These are phyloP conservation scores for Pichia inconspicua DNA, from an alignment of 1,139 yeast species.

Conservation along the genomic window DNA sequence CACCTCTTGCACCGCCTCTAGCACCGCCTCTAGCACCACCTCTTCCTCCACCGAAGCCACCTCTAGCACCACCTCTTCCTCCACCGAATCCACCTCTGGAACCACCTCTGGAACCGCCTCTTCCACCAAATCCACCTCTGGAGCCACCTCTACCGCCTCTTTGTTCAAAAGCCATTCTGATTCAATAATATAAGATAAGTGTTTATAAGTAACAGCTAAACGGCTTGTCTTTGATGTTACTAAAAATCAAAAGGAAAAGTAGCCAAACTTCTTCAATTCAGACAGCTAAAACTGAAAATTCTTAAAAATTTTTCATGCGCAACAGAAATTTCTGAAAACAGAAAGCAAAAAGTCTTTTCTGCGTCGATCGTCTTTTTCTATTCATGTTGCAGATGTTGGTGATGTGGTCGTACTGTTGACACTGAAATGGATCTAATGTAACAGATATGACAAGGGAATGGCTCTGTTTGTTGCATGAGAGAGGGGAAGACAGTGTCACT, in stretches of 20 bases:
- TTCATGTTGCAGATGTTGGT: too few relatives aligned
- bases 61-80: constrained; percentile 12
- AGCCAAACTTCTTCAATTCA: background rate
- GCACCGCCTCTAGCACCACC: constrained; percentile 9
- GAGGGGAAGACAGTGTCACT: too few relatives aligned
- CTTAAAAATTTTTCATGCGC: background rate
- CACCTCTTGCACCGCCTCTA: constrained; percentile 29
- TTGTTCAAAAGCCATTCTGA: constrained; percentile 26
- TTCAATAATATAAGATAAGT: constrained; percentile 1
- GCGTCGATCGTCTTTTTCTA: background rate
- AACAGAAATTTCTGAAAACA: too few relatives aligned
- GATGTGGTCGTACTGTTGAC: too few relatives aligned
- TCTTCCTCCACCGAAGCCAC: constrained; percentile 17
- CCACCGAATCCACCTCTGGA: constrained; percentile 27
- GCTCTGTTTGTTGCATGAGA: too few relatives aligned
- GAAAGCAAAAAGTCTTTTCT: background rate
- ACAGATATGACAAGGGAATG: too few relatives aligned
- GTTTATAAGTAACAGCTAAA: background rate
- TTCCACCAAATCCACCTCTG: constrained; percentile 5
- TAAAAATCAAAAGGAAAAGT: background rate
- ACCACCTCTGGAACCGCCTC: constrained; percentile 12
- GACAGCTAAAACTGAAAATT: background rate
- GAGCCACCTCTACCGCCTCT: constrained; percentile 6
- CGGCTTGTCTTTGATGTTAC: background rate
- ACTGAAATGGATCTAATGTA: background rate